Percentiles rank a stretch among this genome's conserved stretches.
These are phyloP conservation scores for Yamadazyma membranifaciens DNA, from an alignment of 1,139 yeast species.

Conservation along the genomic window DNA sequence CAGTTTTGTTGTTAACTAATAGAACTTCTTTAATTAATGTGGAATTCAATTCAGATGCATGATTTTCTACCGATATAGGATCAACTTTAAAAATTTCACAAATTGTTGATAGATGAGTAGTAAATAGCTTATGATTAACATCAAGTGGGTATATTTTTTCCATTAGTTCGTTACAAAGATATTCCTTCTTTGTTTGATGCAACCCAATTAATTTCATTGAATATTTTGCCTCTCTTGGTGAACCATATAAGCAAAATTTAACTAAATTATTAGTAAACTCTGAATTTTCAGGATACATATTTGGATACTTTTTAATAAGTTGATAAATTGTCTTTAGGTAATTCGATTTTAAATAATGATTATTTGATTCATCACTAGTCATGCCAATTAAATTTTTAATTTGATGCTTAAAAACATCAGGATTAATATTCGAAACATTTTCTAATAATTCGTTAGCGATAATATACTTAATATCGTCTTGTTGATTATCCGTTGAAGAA, in stretches of 20 bases:
- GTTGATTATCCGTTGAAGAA: neutral
- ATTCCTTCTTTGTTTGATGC: slow-evolving; percentile 37
- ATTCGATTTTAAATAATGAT: slow-evolving; percentile 15
- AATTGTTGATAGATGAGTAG: slow-evolving; percentile 59
- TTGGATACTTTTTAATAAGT: slow-evolving; percentile 51
- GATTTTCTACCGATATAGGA: slow-evolving; percentile 51
- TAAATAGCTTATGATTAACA: slow-evolving; percentile 30
- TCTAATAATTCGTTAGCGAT: slow-evolving; percentile 55
- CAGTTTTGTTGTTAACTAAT: slow-evolving; percentile 39
- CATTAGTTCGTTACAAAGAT: slow-evolving; percentile 36
- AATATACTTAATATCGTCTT: slow-evolving; percentile 23
- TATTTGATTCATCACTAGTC: slow-evolving; percentile 23
- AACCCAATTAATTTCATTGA: slow-evolving; percentile 59
- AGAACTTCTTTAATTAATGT: slow-evolving; percentile 61
- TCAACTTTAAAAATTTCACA: slow-evolving; percentile 59
- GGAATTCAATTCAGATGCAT: slow-evolving; percentile 58
- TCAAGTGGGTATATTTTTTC: slow-evolving; percentile 53
- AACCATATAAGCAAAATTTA: slow-evolving; percentile 49
- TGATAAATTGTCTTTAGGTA: slow-evolving; percentile 59
- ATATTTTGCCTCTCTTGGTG: slow-evolving; percentile 64
- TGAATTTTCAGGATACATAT: slow-evolving; percentile 31
- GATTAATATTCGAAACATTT: slow-evolving; percentile 58
- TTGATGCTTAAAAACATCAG: slow-evolving; percentile 65
- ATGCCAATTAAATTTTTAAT: slow-evolving; percentile 47
- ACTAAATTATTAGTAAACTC: slow-evolving; percentile 42